Conservation (phyloP, 1,139 yeast genomes). For the Hansenula sp. region DNA sequence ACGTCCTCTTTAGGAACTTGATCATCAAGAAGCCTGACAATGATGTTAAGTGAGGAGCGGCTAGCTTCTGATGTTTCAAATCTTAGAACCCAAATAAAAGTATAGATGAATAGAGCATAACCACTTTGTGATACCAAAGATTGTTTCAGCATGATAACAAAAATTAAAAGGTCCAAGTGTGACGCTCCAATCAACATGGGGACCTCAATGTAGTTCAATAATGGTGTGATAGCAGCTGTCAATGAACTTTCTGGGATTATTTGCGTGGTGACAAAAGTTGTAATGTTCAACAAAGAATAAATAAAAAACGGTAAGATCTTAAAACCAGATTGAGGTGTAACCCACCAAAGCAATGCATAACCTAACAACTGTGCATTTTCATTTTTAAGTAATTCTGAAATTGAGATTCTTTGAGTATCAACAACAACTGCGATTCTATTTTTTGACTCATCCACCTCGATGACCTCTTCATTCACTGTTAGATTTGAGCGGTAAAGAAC, state of each 20-base stretch:
- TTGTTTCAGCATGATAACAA: conserved; percentile 31
- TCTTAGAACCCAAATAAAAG: conserved; percentile 35
- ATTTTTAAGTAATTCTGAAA: conserved; percentile 35
- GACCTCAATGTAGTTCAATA: conserved; percentile 32
- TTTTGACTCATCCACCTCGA: not conserved
- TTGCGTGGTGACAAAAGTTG: conserved; percentile 33
- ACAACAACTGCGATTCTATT: not conserved
- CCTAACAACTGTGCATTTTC: conserved; percentile 44
- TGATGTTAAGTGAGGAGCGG: conserved; percentile 28
- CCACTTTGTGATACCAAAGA: conserved; percentile 20
- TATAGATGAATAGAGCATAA: conserved; percentile 32
- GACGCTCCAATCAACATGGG: conserved; percentile 36
- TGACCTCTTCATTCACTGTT: not conserved
- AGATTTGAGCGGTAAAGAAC: not conserved
- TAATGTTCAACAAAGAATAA: conserved; percentile 41
- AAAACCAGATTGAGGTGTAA: conserved; percentile 25
- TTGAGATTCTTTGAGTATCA: conserved; percentile 15
- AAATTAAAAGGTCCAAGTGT: conserved; percentile 33
- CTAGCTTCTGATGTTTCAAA: conserved; percentile 40
- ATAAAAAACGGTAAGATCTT: conserved; percentile 42
- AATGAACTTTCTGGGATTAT: conserved; percentile 31
- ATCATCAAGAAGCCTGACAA: conserved; percentile 23
- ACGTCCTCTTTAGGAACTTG: not conserved
- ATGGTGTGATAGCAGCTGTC: conserved; percentile 32
- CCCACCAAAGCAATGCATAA: conserved; percentile 31